Base-by-base conservation (phyloP, 2,329 filamentous ascomycete species). In the Cryphonectria nitschkei region DNA sequence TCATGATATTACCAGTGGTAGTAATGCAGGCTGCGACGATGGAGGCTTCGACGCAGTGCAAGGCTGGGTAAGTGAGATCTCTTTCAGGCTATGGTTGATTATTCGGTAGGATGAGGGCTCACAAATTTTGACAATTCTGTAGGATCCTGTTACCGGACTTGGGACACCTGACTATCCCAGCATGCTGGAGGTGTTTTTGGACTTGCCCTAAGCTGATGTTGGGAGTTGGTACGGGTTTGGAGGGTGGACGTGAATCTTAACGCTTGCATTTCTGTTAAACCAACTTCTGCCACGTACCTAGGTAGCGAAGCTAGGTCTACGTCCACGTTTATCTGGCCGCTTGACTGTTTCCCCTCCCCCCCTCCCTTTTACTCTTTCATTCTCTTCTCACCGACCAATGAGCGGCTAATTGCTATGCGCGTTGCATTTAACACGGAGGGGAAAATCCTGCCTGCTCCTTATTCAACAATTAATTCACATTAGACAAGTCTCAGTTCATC, bases 1-100 rank as follows among this genome's bases (percentile, higher is more conserved):
- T 58, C 76, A 77, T 64, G 78, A 79, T 65, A 71, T 79, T 13
- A 75, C 74, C 22, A 73, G 67, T 0, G 78, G 78, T 9, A 73
- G 67, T 34, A 80, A 79, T 69, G 75, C 78, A 2, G 79, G 78
- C 26, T 80, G 79, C 54, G 73, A 74, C 37, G 77, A 74, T 13
- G 46, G 71, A 11, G 79, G 79, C 0, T 80, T 80, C 69, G 70
- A 71, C 1, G 78, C 77, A 0, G 74, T 73, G 19, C 64, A 75
- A 67, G 77, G 76, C 32, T 78, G 77, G 77, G 76, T 68, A 14
- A 64, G 67, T 63, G 11, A 13, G 37, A 39, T 37, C 19, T 22
- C 19, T 39, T 39, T 39, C 7, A 32, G 37, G 11, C 37, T 11
- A 11, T 39, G 37, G 37, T 13, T 39, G 8, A 39, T 39, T 39